Base-by-base conservation (phyloP, 352 stramenopile genomes). In the Globisporangium echinulatum region DNA sequence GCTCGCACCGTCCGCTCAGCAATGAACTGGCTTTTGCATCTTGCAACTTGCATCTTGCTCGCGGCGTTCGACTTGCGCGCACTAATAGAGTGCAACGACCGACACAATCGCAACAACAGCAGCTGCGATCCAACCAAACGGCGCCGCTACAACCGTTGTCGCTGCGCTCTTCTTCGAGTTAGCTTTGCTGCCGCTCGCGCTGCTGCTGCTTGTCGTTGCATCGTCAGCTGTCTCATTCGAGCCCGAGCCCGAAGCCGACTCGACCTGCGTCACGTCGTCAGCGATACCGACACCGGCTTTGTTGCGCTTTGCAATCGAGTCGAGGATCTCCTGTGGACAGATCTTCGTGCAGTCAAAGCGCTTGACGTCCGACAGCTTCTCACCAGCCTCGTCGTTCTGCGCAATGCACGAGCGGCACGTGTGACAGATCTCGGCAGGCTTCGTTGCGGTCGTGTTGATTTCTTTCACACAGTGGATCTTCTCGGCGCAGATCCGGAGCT, bases 401-500 rank as follows among this genome's bases (percentile, higher is more conserved):
- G 75, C 69, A 52, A 88, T 87, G 68, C 82, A 92, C 61, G 78
- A 89, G 65, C 83, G 82, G 66, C 82, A 92, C 66, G 82, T 92
- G 74, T 90, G 79, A 68, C 82, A 92, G 52, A 90, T 88, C 54
- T 79, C 69, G 2, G 76, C 78, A 7, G 74, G 74, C 58, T 81
- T 62, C 5, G 75, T 82, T 1, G 75, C 82, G 13, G 66, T 78
- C 43, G 82, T 84, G 70, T 90, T 85, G 55, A 85, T 56, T 52
- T 90, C 79, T 66, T 85, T 69, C 6, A 92, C 69, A 51, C 82
- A 92, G 64, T 88, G 77, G 9, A 92, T 54, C 61, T 79, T 79
- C 64, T 92, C 82, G 25, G 79, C 77, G 52, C 82, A 92, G 49
- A 84, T 79, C 10, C 71, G 74, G 0, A 71, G 58, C 52, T 86